Conservation (phyloP, 2,329 filamentous ascomycete species). For the Trichoderma guizhouense region DNA sequence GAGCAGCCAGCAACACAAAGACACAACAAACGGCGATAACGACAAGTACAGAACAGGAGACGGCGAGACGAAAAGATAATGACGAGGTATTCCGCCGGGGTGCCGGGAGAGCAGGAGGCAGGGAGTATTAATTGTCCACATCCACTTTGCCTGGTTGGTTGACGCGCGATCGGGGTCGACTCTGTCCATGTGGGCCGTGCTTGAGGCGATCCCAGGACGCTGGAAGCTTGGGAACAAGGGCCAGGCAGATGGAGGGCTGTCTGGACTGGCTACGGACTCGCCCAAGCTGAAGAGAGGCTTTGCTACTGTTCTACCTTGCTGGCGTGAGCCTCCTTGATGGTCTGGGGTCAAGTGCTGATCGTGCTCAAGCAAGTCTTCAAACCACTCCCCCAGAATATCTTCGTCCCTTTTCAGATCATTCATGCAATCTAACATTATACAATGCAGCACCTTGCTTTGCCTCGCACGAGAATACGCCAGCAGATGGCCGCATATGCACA, state of each 20-base stretch:
- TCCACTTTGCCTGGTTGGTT: slow-evolving; percentile 16
- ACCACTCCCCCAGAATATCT: not conserved
- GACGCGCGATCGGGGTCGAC: slow-evolving; percentile 20
- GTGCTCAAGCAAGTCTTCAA: not conserved
- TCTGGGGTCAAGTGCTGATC: not conserved
- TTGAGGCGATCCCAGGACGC: slow-evolving; percentile 19
- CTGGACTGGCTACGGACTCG: not conserved
- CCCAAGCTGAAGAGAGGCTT: not conserved
- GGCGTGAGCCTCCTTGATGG: not conserved
- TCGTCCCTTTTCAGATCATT: not conserved
- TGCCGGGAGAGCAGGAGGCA: slow-evolving; percentile 13
- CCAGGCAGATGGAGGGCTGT: not conserved
- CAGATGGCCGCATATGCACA: not conserved
- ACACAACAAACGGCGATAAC: slow-evolving; percentile 5
- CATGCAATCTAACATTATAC: not conserved
- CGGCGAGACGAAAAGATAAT: slow-evolving; percentile 12
- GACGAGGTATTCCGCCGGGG: slow-evolving; percentile 16
- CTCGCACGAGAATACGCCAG: not conserved
- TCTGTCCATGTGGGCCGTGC: slow-evolving; percentile 17
- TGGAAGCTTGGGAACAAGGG: slow-evolving; percentile 17
- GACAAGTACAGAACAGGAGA: slow-evolving; percentile 12
- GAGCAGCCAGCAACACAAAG: not conserved
- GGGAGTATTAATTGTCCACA: slow-evolving; percentile 17
- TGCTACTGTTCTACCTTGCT: not conserved
- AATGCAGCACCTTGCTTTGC: not conserved